Evolutionary conservation across 2,329 filamentous ascomycete species (phyloP).

Genomic region (Niveomyces coronatus): DNA sequence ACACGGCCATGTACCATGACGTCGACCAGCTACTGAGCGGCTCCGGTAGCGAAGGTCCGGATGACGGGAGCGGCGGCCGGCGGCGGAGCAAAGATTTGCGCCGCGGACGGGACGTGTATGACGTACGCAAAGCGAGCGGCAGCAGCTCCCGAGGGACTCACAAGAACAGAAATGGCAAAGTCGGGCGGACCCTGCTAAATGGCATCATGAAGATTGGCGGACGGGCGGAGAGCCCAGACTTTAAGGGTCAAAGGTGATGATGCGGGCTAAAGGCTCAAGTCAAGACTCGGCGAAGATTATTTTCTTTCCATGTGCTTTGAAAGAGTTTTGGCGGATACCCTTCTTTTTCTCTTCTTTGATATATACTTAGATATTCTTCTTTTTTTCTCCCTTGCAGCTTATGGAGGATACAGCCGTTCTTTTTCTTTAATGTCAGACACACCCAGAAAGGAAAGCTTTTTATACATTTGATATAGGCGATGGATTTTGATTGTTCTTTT

Average conservation of each 20-base stretch:
- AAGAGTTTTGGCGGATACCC: no score
- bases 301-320: no score
- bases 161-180: conserved; percentile 28
- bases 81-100: conserved; percentile 24
- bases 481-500: no score
- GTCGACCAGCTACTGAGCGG: conserved; percentile 34
- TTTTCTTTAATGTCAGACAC: neutral
- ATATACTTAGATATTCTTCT: neutral
- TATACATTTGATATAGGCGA: neutral
- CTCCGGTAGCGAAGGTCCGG: conserved; percentile 37
- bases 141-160: conserved; percentile 19
- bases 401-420: neutral
- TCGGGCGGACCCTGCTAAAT: conserved; percentile 31
- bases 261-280: no score
- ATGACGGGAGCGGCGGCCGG: conserved; percentile 14
- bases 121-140: conserved; percentile 18
- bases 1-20: conserved; percentile 18
- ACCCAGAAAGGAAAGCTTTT: neutral
- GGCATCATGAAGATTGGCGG: conserved; percentile 35
- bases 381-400: neutral
- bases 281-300: no score
- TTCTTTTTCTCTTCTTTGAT: neutral
- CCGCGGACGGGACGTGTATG: conserved; percentile 18
- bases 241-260: conserved; percentile 19
- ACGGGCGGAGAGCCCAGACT: conserved; percentile 30